phyloP scores from a whole-genome alignment of 2,329 filamentous ascomycete species.

The Bipolaris cookei region DNA sequence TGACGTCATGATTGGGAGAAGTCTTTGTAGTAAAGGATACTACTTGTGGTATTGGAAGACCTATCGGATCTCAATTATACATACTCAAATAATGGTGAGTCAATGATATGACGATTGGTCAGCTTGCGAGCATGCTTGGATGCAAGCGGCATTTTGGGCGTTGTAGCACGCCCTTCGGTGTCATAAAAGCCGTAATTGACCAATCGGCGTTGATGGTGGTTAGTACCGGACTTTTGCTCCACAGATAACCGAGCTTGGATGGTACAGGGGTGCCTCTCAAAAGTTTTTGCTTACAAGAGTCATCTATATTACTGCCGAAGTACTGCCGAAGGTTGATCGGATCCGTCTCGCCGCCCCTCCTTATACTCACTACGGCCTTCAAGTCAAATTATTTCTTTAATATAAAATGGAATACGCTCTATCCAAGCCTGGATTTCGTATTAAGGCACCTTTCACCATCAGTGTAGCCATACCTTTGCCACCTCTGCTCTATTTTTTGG shows the following conservation, averaged over 20 bases:
- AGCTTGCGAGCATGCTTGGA: neutral
- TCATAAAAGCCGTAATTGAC: constrained; percentile 1
- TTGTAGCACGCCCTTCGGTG: constrained; percentile 8
- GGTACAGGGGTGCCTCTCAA: neutral
- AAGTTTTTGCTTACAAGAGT: too few species aligned
- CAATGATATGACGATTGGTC: neutral
- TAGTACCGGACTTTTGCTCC: constrained; percentile 1
- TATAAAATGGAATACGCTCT: constrained; percentile 19
- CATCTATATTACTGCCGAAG: neutral
- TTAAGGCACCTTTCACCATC: constrained; percentile 15
- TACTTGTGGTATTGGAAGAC: neutral
- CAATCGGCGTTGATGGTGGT: constrained; percentile 7
- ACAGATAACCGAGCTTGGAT: neutral
- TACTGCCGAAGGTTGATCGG: neutral
- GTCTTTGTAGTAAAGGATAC: neutral
- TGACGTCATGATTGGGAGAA: constrained; percentile 23
- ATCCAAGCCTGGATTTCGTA: constrained; percentile 20
- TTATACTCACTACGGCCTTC: constrained; percentile 22
- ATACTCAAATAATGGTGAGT: constrained; percentile 1
- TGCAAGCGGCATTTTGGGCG: neutral
- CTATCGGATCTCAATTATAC: neutral
- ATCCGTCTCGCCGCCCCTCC: constrained; percentile 4
- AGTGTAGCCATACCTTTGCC: constrained; percentile 9
- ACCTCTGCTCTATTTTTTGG: too few species aligned
- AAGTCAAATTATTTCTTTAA: constrained; percentile 22